A percentile compares a stretch with the other conserved stretches of the same genome.
Evolutionary conservation across 306 rosid species (phyloP).

Genomic region (Medicago arabica): DNA sequence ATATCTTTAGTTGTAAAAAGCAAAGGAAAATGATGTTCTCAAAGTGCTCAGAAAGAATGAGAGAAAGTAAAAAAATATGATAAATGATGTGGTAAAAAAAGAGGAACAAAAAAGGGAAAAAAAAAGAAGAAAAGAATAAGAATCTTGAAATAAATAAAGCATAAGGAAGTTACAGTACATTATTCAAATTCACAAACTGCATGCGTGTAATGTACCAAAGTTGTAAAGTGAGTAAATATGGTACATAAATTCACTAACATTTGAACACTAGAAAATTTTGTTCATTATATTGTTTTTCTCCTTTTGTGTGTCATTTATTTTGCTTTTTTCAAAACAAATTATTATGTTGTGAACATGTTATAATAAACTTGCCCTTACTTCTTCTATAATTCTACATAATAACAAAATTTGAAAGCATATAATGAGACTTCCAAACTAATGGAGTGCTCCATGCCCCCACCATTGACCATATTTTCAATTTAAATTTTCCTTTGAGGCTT

Average conservation of each 20-base stretch:
- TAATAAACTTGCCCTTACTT: conserved; percentile 21
- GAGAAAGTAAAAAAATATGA: neutral
- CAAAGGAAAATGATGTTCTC: conserved; percentile 6
- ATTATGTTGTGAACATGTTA: conserved; percentile 19
- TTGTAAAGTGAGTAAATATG: conserved; percentile 19
- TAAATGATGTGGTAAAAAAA: neutral
- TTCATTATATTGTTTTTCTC: neutral
- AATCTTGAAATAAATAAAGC: too few species aligned
- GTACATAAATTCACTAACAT: neutral
- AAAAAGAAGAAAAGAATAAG: too few species aligned
- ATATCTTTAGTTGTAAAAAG: conserved; percentile 43
- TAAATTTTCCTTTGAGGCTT: conserved; percentile 12
- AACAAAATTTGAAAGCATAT: conserved; percentile 36
- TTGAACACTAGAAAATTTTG: conserved; percentile 26
- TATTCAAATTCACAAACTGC: too few species aligned
- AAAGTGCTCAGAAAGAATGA: neutral
- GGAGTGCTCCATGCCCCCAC: conserved; percentile 39
- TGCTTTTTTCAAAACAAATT: neutral
- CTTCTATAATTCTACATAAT: neutral
- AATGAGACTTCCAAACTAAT: conserved; percentile 39
- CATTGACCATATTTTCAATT: conserved; percentile 39
- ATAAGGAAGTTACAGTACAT: too few species aligned
- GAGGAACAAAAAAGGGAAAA: neutral
- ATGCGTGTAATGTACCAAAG: conserved; percentile 47
- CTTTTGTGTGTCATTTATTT: neutral